Percentiles rank a stretch among this genome's conserved stretches.
phyloP scores from a whole-genome alignment of 2,329 filamentous ascomycete species.

The Sarocladiaceae sp. region DNA sequence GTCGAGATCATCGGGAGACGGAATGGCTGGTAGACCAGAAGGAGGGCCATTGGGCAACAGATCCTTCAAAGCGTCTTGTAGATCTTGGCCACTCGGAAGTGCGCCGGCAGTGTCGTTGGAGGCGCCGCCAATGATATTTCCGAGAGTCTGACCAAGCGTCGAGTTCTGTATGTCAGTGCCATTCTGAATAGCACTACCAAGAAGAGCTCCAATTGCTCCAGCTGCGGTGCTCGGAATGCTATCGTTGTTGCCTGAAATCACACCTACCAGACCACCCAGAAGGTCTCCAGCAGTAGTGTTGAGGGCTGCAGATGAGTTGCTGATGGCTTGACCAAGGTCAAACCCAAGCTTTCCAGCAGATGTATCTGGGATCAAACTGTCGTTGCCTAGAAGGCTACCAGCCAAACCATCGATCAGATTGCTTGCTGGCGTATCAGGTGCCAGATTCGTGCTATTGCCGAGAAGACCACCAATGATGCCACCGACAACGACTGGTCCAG shows the following conservation, averaged over 20 bases:
- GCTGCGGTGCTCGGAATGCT: neutral
- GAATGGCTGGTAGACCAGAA: neutral
- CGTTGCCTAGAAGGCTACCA: constrained; percentile 1
- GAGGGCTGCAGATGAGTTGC: neutral
- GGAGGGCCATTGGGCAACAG: neutral
- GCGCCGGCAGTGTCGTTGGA: neutral
- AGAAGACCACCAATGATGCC: constrained; percentile 1
- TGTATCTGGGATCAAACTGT: neutral
- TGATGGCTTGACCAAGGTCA: neutral
- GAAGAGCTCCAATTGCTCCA: neutral
- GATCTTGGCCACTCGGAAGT: neutral
- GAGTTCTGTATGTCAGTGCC: neutral
- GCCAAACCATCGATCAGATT: constrained; percentile 4
- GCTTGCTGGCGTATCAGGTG: neutral
- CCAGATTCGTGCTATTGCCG: neutral
- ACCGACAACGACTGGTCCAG: neutral
- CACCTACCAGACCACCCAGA: neutral
- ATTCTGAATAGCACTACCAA: neutral
- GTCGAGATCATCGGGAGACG: neutral
- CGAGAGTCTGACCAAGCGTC: neutral
- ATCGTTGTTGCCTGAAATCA: neutral
- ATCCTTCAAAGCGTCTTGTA: constrained; percentile 1
- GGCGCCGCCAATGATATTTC: neutral
- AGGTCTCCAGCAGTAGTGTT: constrained; percentile 6
- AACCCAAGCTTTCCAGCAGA: constrained; percentile 2